These are phyloP conservation scores for Citrus trifoliata DNA, from an alignment of 345 rosid genomes.

Conservation along the genomic window DNA sequence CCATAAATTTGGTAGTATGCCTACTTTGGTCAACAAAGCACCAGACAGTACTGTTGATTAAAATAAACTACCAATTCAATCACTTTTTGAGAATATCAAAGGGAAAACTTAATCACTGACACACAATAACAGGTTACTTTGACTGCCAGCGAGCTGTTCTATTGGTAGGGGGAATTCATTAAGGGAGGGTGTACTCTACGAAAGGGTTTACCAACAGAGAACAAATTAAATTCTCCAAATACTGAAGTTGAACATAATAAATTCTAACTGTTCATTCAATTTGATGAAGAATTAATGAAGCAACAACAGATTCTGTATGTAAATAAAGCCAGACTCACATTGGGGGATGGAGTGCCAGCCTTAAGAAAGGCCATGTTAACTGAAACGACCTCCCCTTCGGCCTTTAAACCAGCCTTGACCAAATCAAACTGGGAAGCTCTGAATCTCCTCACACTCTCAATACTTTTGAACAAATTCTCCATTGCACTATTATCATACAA, in stretches of 20 bases:
- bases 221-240: background rate
- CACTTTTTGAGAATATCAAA: too few relatives aligned
- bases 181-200: background rate
- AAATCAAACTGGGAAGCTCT: constrained; percentile 90
- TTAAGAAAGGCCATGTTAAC: constrained; percentile 78
- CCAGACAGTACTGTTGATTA: too few relatives aligned
- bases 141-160: background rate
- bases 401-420: constrained; percentile 74
- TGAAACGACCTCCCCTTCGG: constrained; percentile 86
- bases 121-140: background rate
- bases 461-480: constrained; percentile 87
- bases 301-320: too few relatives aligned
- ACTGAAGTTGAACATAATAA: background rate
- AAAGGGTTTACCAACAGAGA: background rate
- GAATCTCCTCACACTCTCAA: constrained; percentile 79
- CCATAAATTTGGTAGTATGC: too few relatives aligned
- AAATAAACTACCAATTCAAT: too few relatives aligned
- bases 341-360: constrained; percentile 96
- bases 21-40: too few relatives aligned
- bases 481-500: constrained; percentile 84
- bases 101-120: background rate
- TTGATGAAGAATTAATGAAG: too few relatives aligned
- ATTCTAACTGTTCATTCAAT: background rate
- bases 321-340: constrained; percentile 41
- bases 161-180: too few relatives aligned